Conservation (phyloP, 257 asterid species). For the Solanum phureja region DNA sequence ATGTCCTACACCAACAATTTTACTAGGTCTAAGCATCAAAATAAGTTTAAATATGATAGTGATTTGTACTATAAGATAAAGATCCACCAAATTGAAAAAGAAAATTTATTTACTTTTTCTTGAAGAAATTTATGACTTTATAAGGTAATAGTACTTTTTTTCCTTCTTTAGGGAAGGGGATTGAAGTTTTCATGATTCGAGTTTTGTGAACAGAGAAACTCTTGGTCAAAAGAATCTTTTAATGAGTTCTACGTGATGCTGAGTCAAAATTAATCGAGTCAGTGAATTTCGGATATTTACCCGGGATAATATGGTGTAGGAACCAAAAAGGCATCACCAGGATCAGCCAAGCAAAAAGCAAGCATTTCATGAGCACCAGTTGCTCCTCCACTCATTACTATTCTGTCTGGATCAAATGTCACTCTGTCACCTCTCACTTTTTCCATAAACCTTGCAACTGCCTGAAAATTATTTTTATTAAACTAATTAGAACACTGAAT, state of each 20-base stretch:
- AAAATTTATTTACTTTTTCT: no score
- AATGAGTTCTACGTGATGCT: no score
- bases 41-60: neutral
- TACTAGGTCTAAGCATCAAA: neutral
- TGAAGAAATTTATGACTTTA: no score
- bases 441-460: conserved; percentile 84
- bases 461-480: conserved; percentile 19
- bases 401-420: conserved; percentile 53
- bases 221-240: no score
- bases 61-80: neutral
- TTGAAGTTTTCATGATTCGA: no score
- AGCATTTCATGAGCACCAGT: conserved; percentile 81
- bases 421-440: conserved; percentile 61
- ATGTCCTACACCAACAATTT: conserved; percentile 16
- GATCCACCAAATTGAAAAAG: no score
- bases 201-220: no score
- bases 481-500: neutral
- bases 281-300: conserved; percentile 7
- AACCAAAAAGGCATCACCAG: conserved; percentile 73
- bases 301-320: conserved; percentile 92
- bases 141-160: no score
- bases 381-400: conserved; percentile 91
- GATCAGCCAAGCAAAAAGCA: conserved; percentile 82
- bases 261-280: neutral
- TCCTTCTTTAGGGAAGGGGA: no score